Percentiles rank a stretch among this genome's conserved stretches.
Conservation (phyloP, 2,329 filamentous ascomycete genomes). For the Amesomyces nigricolor region DNA sequence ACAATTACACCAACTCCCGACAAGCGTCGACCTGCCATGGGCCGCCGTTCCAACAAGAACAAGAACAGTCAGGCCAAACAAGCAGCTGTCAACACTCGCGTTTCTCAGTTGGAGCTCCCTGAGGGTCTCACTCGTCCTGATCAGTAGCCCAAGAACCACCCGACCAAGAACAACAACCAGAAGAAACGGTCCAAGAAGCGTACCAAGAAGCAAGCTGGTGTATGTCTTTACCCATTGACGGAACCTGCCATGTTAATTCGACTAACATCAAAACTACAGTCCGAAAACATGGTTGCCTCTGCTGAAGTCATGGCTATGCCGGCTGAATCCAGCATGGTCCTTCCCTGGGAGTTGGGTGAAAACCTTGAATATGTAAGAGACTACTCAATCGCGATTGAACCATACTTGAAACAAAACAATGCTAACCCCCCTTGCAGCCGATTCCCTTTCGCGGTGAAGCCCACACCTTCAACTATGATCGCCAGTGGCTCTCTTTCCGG, state of each 20-base stretch:
- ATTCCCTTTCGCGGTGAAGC: not conserved
- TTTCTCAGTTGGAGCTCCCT: conserved; percentile 3
- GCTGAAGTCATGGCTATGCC: too few species aligned
- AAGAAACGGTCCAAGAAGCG: not conserved
- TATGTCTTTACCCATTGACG: not conserved
- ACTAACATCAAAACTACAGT: too few species aligned
- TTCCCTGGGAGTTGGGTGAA: conserved; percentile 1
- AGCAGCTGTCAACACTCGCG: too few species aligned
- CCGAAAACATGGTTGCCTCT: too few species aligned
- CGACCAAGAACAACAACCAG: not conserved
- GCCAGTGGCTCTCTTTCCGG: conserved; percentile 1
- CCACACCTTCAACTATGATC: conserved; percentile 7
- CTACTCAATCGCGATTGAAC: not conserved
- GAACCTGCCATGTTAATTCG: not conserved
- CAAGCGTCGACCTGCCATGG: not conserved
- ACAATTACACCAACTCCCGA: not conserved
- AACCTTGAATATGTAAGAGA: conserved; percentile 2
- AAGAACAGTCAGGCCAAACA: not conserved
- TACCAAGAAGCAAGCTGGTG: not conserved
- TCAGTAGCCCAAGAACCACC: not conserved
- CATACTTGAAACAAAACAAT: not conserved
- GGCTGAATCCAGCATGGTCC: not conserved
- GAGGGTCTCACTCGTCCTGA: not conserved
- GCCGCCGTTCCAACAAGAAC: not conserved
- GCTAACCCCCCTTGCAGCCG: conserved; percentile 6